These are phyloP conservation scores for Botrytis aclada DNA, from an alignment of 2,329 filamentous ascomycete genomes.

Conservation along the genomic window DNA sequence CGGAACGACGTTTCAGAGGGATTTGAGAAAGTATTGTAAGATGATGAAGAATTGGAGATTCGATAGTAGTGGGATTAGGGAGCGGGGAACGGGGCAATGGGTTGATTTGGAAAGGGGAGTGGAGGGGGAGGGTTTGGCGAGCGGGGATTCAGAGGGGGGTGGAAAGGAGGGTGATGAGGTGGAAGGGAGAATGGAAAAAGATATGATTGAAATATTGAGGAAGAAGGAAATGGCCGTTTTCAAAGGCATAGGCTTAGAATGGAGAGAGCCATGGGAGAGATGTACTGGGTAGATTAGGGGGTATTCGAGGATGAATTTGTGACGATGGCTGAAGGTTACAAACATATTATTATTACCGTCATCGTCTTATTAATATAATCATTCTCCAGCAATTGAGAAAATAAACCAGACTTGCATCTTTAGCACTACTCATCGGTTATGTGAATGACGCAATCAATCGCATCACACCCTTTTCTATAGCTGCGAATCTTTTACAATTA, in stretches of 20 bases:
- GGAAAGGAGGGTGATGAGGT: too few species aligned
- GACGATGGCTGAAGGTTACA: background rate
- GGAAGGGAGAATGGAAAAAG: background rate
- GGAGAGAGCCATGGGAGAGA: conserved; percentile 62
- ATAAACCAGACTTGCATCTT: background rate
- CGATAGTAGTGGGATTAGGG: conserved; percentile 86
- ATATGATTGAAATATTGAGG: conserved; percentile 32
- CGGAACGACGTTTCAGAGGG: conserved; percentile 85
- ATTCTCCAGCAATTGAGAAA: background rate
- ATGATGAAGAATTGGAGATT: conserved; percentile 74
- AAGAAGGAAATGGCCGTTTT: conserved; percentile 81
- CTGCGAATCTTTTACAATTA: background rate
- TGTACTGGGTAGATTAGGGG: conserved; percentile 39
- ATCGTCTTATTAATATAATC: background rate
- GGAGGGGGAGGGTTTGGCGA: conserved; percentile 35
- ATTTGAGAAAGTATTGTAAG: conserved; percentile 78
- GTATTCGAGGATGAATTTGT: too few species aligned
- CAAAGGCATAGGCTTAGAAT: conserved; percentile 67
- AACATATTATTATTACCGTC: background rate
- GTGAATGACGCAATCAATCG: background rate
- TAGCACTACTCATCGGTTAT: background rate
- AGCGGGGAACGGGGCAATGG: conserved; percentile 62
- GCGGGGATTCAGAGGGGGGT: conserved; percentile 40
- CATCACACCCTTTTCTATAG: background rate
- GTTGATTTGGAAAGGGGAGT: conserved; percentile 57